Conservation (phyloP, 2,329 filamentous ascomycete species). For the Hypomyces perniciosus region DNA sequence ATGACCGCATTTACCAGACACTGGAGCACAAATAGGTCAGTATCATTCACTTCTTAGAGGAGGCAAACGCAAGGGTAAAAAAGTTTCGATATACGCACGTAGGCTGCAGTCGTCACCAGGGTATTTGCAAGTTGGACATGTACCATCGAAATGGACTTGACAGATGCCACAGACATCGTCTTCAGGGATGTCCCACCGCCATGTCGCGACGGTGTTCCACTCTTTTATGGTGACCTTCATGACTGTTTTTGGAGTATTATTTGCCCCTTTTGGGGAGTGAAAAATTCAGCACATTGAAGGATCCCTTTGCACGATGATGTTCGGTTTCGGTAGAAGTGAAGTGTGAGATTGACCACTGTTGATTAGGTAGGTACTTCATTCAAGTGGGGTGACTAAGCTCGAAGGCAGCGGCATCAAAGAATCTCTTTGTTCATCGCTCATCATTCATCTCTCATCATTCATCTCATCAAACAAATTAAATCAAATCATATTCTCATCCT, state of each 20-base stretch:
- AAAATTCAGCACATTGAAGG: background rate
- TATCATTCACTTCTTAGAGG: background rate
- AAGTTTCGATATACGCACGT: slow-evolving; percentile 49
- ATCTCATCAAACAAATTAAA: background rate
- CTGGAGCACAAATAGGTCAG: slow-evolving; percentile 39
- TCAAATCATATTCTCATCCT: background rate
- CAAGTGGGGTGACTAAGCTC: background rate
- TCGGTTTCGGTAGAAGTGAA: background rate
- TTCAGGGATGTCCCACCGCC: slow-evolving; percentile 96
- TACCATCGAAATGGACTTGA: slow-evolving; percentile 95
- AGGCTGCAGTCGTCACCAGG: slow-evolving; percentile 93
- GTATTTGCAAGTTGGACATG: slow-evolving; percentile 96
- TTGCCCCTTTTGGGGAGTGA: background rate
- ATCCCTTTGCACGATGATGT: background rate
- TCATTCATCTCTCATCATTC: background rate
- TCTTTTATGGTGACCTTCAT: slow-evolving; percentile 97
- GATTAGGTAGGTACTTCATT: background rate
- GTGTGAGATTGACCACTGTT: background rate
- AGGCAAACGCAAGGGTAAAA: too few relatives aligned
- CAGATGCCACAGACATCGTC: slow-evolving; percentile 99
- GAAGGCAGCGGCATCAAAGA: too few relatives aligned
- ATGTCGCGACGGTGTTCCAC: slow-evolving; percentile 92
- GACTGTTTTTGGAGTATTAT: background rate
- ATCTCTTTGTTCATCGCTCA: background rate
- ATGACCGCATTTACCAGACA: slow-evolving; percentile 93